Conservation (phyloP, 768 basidiomycete genomes). For the Boletus rubropictus region DNA sequence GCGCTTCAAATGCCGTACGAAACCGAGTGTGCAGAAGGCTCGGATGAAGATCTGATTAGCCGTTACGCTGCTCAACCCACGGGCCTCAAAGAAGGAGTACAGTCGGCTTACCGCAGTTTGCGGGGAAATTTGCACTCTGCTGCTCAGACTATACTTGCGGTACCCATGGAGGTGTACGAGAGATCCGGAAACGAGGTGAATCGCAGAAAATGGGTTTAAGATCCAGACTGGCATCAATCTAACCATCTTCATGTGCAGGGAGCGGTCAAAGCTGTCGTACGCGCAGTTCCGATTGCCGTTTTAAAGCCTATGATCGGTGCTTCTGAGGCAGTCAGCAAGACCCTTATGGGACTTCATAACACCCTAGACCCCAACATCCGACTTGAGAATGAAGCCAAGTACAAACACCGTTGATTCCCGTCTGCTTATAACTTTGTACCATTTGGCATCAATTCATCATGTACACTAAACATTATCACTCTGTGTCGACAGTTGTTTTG, state of each 20-base stretch:
- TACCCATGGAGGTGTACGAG: conserved; percentile 99
- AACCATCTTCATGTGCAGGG: conserved; percentile 47
- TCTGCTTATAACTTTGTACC: conserved; percentile 17
- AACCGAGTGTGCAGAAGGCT: conserved; percentile 25
- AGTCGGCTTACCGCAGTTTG: conserved; percentile 87
- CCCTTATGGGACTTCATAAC: conserved; percentile 88
- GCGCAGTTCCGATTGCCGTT: conserved; percentile 96
- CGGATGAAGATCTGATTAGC: conserved; percentile 62
- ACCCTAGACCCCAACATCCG: conserved; percentile 81
- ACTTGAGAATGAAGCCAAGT: conserved; percentile 87
- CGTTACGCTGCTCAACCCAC: conserved; percentile 89
- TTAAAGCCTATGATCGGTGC: conserved; percentile 98
- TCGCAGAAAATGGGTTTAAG: background rate
- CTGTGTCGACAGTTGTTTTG: background rate
- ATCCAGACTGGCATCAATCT: background rate
- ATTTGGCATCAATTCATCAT: conserved; percentile 14
- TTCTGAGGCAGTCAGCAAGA: conserved; percentile 94
- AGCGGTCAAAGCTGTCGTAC: conserved; percentile 86
- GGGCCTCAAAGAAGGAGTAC: conserved; percentile 79
- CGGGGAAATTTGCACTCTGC: conserved; percentile 85
- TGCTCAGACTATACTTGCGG: conserved; percentile 95
- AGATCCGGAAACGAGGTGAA: conserved; percentile 83
- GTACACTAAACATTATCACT: conserved; percentile 7
- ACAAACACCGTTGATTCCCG: conserved; percentile 66
- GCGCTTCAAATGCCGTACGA: conserved; percentile 45